Base-by-base conservation (phyloP, 2,329 filamentous ascomycete species). In the Dactylellina sp. region DNA sequence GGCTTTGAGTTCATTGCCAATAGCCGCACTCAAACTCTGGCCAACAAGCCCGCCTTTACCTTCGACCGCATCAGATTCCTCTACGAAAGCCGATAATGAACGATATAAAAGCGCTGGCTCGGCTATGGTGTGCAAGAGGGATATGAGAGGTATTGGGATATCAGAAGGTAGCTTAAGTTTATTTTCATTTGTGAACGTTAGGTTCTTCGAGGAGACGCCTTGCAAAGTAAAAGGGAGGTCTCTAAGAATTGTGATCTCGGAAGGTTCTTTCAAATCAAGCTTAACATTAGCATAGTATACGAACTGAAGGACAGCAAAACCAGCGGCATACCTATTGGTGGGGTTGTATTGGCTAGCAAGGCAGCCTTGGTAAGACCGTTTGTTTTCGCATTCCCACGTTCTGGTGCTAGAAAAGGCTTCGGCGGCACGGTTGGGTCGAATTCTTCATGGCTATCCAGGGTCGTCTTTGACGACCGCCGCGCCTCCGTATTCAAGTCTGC, bases 31-130 rank as follows among this genome's bases (percentile, higher is more conserved):
- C 65, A 99, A 84, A 81, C 94, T 98, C 81, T 99, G 95, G 7
- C 89, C 91, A 3, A 99, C 86, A n/a, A 99, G 84, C 0, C 94
- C 78, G 16, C 78, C 75, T 39, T 72, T 75, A n/a, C 52, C 65
- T 24, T 76, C 76, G 7, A 68, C 93, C 32, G 90, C 89, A 55
- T 92, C 90, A 0, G 88, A 88, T 2, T 89, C 89, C 72, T 96
- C 90, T 65, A 94, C 90, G 81, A 97, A 99, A 2, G 86, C 85
- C 12, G 92, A 88, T 0, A 99, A 85, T 0, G 88, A 88, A 71
- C 89, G 88, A 80, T 97, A 99, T 7, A 99, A 84, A n/a, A 99
- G 84, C 3, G 94, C 96, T 6, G 95, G 95, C 80, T 99, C 95
- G 1, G 95, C 93, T 18, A 99, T 84, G 0, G 91, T 92, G 78